Evolutionary conservation across 345 rosid species (phyloP).

Genomic region (Citrus australasica): DNA sequence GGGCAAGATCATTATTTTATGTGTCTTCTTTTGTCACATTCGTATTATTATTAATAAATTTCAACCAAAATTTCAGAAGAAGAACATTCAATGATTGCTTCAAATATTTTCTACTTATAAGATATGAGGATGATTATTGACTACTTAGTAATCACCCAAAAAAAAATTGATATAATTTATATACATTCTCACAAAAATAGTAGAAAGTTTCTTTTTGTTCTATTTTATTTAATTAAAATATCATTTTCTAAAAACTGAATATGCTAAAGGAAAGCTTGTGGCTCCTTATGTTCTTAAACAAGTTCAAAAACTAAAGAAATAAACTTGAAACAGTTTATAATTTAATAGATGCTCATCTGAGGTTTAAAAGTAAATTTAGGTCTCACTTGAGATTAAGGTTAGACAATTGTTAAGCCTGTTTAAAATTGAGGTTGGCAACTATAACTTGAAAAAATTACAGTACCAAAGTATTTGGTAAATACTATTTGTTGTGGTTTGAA

Average conservation of each 20-base stretch:
- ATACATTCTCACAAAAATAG: neutral
- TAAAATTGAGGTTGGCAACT: too few species aligned
- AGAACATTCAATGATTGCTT: neutral
- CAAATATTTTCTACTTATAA: neutral
- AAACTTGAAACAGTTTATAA: neutral
- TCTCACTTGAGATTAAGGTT: accelerated
- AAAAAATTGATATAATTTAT: neutral
- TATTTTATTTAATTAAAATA: neutral
- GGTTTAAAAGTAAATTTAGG: too few species aligned
- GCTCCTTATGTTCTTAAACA: neutral
- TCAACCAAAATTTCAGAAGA: neutral
- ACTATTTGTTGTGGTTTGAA: accelerated
- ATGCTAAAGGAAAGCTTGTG: neutral
- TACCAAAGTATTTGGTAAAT: too few species aligned
- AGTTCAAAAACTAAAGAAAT: neutral
- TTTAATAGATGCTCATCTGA: too few species aligned
- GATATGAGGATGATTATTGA: neutral
- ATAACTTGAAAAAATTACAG: too few species aligned
- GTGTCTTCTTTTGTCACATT: neutral
- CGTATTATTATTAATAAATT: neutral
- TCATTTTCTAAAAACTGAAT: neutral
- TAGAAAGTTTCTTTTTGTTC: neutral
- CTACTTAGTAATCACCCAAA: neutral
- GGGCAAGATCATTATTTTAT: neutral
- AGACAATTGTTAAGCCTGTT: too few species aligned